Evolutionary conservation across 2,329 filamentous ascomycete genomes (phyloP).

Genomic region (Microcera coccophila): DNA sequence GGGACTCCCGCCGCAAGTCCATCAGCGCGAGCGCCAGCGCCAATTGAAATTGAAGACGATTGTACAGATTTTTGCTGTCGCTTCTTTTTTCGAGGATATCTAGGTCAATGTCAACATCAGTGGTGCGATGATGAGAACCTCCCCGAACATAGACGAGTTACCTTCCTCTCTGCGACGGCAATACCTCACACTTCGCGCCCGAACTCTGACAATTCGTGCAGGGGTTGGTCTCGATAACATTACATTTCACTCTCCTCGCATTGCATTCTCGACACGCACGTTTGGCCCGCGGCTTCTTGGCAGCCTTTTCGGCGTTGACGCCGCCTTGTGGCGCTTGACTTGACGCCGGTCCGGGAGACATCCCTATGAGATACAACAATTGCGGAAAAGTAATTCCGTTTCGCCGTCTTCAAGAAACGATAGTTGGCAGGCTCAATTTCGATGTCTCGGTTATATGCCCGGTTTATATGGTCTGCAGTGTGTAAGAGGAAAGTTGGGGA

Average conservation of each 20-base stretch:
- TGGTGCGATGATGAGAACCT: not conserved
- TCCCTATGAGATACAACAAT: too few species aligned
- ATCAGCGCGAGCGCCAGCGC: not conserved
- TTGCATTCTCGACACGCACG: slow-evolving; percentile 36
- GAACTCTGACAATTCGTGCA: slow-evolving; percentile 31
- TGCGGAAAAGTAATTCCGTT: too few species aligned
- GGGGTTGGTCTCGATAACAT: slow-evolving; percentile 33
- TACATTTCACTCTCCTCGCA: slow-evolving; percentile 33
- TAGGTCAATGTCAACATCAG: slow-evolving; percentile 7
- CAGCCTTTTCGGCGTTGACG: slow-evolving; percentile 10
- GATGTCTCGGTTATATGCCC: too few species aligned
- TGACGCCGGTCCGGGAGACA: too few species aligned
- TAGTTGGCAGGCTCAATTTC: too few species aligned
- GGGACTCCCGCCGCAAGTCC: too few species aligned
- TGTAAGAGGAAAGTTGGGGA: too few species aligned
- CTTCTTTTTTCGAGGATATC: slow-evolving; percentile 23
- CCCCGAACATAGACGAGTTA: slow-evolving; percentile 9
- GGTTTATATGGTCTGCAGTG: too few species aligned
- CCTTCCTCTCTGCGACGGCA: slow-evolving; percentile 34
- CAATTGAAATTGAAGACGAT: not conserved
- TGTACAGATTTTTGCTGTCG: slow-evolving; percentile 8
- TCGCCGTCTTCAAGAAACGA: too few species aligned
- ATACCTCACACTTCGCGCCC: slow-evolving; percentile 28
- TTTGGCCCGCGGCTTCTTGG: slow-evolving; percentile 34
- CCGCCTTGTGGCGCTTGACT: not conserved